A percentile compares a stretch with the other conserved stretches of the same genome.
Conservation (phyloP, 2,329 filamentous ascomycete genomes). For the Huntiella moniliformis region DNA sequence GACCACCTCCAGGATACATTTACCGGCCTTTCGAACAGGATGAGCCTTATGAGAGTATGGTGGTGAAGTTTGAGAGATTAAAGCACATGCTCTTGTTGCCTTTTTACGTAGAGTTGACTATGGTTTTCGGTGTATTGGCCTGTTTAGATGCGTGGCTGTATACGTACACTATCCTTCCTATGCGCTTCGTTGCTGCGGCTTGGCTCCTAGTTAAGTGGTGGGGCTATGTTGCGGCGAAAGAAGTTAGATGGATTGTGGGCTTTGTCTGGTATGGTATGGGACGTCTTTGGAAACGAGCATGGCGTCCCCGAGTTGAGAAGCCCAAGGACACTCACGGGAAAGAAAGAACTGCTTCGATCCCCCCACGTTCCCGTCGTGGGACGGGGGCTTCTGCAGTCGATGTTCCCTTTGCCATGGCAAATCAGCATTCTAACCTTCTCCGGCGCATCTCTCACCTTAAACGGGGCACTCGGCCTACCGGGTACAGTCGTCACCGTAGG, state of each 20-base stretch:
- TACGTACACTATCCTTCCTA: slow-evolving; percentile 83
- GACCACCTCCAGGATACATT: slow-evolving; percentile 47
- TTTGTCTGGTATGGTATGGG: slow-evolving; percentile 69
- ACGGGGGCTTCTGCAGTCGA: background rate
- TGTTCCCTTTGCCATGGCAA: background rate
- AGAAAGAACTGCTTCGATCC: background rate
- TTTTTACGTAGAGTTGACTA: slow-evolving; percentile 60
- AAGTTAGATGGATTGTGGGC: slow-evolving; percentile 49
- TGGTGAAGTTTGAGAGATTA: slow-evolving; percentile 78
- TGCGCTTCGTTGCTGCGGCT: slow-evolving; percentile 69
- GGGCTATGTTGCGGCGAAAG: slow-evolving; percentile 50
- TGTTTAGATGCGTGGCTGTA: slow-evolving; percentile 95
- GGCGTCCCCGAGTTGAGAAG: background rate
- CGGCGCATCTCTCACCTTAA: slow-evolving; percentile 12
- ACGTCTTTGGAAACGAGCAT: slow-evolving; percentile 47
- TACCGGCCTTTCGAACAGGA: slow-evolving; percentile 38
- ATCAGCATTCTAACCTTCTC: slow-evolving; percentile 5
- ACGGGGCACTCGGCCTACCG: slow-evolving; percentile 16
- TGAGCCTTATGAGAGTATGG: slow-evolving; percentile 74
- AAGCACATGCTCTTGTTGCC: slow-evolving; percentile 76
- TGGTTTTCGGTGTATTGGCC: slow-evolving; percentile 75
- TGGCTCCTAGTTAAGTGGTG: slow-evolving; percentile 64
- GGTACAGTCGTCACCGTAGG: slow-evolving; percentile 41
- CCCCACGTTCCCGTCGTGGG: background rate
- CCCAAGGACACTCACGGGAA: background rate